phyloP scores from a whole-genome alignment of 1,139 yeast species.

The Nakaseomyces sp. region DNA sequence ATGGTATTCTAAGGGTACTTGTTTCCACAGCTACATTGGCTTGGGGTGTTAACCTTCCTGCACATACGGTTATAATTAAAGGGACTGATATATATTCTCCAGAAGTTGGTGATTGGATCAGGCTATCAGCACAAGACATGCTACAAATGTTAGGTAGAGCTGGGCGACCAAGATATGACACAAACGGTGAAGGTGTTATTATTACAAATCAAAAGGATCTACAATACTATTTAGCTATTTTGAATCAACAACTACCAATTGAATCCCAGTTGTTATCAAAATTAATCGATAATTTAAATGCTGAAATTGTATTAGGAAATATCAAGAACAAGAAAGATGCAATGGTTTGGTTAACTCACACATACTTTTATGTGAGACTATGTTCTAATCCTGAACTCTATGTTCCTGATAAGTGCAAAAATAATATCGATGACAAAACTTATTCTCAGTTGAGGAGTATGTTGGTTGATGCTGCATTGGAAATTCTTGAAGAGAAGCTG shows the following conservation, averaged over 20 bases:
- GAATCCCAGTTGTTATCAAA: constrained; percentile 76
- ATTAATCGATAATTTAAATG: constrained; percentile 70
- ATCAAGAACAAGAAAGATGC: constrained; percentile 57
- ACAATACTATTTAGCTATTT: constrained; percentile 77
- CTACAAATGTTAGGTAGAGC: constrained; percentile 96
- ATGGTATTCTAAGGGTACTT: constrained; percentile 70
- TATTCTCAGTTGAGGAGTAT: constrained; percentile 51
- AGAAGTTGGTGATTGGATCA: constrained; percentile 80
- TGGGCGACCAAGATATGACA: constrained; percentile 92
- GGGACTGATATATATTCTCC: constrained; percentile 95
- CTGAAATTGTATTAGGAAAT: constrained; percentile 74
- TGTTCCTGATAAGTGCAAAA: constrained; percentile 45
- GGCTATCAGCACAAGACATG: constrained; percentile 86
- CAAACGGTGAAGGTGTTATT: constrained; percentile 87
- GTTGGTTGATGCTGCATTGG: constrained; percentile 68
- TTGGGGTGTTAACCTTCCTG: constrained; percentile 98
- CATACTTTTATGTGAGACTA: constrained; percentile 81
- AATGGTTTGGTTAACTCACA: constrained; percentile 66
- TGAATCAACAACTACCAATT: constrained; percentile 85
- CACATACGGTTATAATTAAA: constrained; percentile 89
- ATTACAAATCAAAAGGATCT: constrained; percentile 81
- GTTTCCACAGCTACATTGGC: constrained; percentile 95
- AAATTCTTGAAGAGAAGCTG: constrained; percentile 41
- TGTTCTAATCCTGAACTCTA: constrained; percentile 61
- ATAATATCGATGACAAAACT: constrained; percentile 38